Percentiles rank a stretch among this genome's conserved stretches.
These are phyloP conservation scores for Lophiotrema nucula DNA, from an alignment of 495 filamentous ascomycete genomes.

Conservation along the genomic window DNA sequence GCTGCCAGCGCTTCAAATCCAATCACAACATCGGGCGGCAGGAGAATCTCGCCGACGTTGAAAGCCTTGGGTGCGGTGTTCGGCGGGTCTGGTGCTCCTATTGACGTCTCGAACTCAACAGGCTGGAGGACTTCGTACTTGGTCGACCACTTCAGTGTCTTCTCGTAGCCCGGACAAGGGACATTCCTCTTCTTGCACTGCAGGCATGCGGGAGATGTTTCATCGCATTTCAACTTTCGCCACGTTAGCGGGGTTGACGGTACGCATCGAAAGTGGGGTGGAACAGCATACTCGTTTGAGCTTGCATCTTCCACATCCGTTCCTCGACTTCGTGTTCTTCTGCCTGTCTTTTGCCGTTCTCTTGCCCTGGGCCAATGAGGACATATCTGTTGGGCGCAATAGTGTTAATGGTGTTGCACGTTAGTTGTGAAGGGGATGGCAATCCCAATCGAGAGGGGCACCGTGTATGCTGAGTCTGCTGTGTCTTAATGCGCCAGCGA, in stretches of 20 bases:
- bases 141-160: conserved; percentile 55
- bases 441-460: background rate
- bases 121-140: conserved; percentile 46
- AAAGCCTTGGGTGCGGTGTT: background rate
- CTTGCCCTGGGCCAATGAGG: conserved; percentile 13
- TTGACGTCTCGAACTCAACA: conserved; percentile 1
- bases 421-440: conserved; percentile 11
- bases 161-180: conserved; percentile 54
- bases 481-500: too few species aligned
- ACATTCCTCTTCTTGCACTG: conserved; percentile 53
- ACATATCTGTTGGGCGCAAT: conserved; percentile 4
- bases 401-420: background rate
- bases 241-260: conserved; percentile 18
- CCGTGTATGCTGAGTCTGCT: conserved; percentile 1
- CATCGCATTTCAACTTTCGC: conserved; percentile 57
- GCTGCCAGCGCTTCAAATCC: conserved; percentile 28
- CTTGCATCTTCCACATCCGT: conserved; percentile 32
- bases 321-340: conserved; percentile 32
- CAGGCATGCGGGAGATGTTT: conserved; percentile 52
- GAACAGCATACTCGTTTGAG: conserved; percentile 24
- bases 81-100: background rate
- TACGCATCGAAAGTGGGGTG: conserved; percentile 1
- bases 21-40: conserved; percentile 24
- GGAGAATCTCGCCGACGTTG: background rate
- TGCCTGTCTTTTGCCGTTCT: background rate